Evolutionary conservation across 208 protist species (phyloP).

Genomic region (Leishmania tarentolae): DNA sequence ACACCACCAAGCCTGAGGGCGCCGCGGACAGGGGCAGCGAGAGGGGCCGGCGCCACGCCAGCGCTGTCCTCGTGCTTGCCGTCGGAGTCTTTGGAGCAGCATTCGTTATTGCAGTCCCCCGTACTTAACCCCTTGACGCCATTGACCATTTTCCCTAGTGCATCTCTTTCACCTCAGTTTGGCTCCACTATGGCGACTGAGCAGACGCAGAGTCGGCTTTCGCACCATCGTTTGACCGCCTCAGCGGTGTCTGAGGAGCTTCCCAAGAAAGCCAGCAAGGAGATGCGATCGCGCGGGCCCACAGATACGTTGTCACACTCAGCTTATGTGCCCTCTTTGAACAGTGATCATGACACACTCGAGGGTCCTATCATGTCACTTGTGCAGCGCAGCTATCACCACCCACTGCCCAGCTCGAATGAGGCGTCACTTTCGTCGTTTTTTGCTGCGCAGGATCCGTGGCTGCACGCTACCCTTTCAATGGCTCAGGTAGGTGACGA

Average conservation of each 20-base stretch:
- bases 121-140: neutral
- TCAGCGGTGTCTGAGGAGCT: neutral
- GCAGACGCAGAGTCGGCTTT: neutral
- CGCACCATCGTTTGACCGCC: neutral
- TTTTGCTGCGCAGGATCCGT: neutral
- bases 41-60: neutral
- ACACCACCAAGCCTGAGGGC: neutral
- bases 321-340: too few relatives aligned
- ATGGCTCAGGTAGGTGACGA: neutral
- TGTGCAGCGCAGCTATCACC: neutral
- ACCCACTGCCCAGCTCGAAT: neutral
- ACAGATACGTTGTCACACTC: neutral
- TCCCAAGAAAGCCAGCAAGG: neutral
- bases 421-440: slow-evolving; percentile 2
- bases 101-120: neutral
- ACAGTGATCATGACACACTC: neutral
- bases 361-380: neutral
- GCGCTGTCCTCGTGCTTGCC: slow-evolving; percentile 3
- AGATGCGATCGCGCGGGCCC: neutral
- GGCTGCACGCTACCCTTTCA: neutral
- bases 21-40: neutral
- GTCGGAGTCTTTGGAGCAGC: slow-evolving; percentile 1
- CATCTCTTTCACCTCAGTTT: neutral
- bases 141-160: neutral
- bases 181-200: neutral